phyloP scores from a whole-genome alignment of 2,329 filamentous ascomycete species.

The Orbilia blumenaviensis region DNA sequence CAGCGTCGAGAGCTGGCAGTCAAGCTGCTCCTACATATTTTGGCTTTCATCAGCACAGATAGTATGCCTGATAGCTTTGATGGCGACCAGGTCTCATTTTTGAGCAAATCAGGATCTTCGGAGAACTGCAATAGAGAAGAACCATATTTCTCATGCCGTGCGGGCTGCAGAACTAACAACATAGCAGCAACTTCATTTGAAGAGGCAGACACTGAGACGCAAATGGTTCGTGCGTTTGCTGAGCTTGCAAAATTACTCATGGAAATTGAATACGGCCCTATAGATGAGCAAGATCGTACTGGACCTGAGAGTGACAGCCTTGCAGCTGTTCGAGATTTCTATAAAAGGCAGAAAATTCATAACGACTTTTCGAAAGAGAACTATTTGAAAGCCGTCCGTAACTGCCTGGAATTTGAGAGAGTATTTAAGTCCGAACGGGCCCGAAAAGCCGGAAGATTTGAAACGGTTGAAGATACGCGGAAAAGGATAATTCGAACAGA shows the following conservation, averaged over 20 bases:
- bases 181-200: neutral
- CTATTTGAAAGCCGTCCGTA: neutral
- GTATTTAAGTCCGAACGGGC: too few relatives aligned
- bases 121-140: neutral
- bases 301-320: too few relatives aligned
- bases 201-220: neutral
- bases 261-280: conserved; percentile 8
- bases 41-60: neutral
- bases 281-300: neutral
- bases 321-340: neutral
- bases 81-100: neutral
- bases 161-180: neutral
- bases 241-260: neutral
- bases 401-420: neutral
- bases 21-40: neutral
- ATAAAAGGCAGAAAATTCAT: neutral
- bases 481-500: conserved; percentile 1
- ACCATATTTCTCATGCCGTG: neutral
- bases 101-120: neutral
- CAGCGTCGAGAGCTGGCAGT: neutral
- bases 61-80: neutral
- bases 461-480: neutral
- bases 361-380: neutral
- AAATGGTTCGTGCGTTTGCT: neutral
- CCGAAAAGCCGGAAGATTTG: neutral